Conservation (phyloP, 768 basidiomycete species). For the Lactifluus piperatus region DNA sequence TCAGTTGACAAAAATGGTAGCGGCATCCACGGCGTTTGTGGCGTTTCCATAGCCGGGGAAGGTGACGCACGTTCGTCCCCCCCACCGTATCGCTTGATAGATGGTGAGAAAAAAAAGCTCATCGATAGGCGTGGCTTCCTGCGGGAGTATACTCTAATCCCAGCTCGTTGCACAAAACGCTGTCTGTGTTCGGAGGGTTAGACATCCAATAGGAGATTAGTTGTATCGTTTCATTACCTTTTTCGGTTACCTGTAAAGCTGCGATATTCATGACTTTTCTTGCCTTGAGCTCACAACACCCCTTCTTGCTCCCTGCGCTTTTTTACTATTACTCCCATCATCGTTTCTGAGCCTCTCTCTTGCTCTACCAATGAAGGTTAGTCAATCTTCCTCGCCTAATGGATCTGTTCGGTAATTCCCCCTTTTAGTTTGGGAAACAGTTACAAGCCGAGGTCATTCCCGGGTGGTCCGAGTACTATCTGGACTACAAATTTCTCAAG, state of each 20-base stretch:
- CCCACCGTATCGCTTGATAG: conserved; percentile 1
- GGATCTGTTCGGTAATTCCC: background rate
- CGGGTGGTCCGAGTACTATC: conserved; percentile 92
- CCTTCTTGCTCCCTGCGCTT: background rate
- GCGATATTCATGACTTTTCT: background rate
- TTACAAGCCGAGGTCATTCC: conserved; percentile 94
- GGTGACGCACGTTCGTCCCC: conserved; percentile 44
- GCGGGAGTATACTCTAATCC: background rate
- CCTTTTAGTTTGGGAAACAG: conserved; percentile 87
- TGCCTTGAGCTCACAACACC: background rate
- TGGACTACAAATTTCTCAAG: conserved; percentile 98
- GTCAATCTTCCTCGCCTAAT: background rate
- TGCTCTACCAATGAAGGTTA: conserved; percentile 27
- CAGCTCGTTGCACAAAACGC: background rate
- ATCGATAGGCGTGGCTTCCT: conserved; percentile 16
- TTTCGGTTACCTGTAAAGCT: background rate
- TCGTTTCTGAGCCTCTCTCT: conserved; percentile 5
- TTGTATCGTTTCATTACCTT: background rate
- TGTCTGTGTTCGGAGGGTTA: background rate
- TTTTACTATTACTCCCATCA: background rate
- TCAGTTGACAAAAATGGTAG: background rate
- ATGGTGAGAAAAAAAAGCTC: background rate
- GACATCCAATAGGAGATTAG: background rate
- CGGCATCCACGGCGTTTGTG: conserved; percentile 6
- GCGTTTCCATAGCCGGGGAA: conserved; percentile 3